A percentile compares a stretch with the other conserved stretches of the same genome.
Evolutionary conservation across 352 stramenopile genomes (phyloP).

Genomic region (Pythium pyrilobum): DNA sequence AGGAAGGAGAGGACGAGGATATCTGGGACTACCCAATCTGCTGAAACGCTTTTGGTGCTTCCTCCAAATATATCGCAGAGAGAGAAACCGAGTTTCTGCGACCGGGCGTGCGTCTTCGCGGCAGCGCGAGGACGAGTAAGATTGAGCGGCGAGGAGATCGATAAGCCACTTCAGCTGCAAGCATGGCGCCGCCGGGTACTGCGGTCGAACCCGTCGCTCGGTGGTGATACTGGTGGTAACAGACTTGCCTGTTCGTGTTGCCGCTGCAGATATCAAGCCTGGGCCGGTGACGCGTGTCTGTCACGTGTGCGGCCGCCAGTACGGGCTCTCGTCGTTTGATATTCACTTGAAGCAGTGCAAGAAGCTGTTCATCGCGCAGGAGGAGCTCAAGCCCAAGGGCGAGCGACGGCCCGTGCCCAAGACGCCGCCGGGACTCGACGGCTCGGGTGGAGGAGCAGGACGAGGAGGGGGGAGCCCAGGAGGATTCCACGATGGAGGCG

Average conservation of each 20-base stretch:
- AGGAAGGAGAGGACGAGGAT: conserved; percentile 40
- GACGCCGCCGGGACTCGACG: conserved; percentile 44
- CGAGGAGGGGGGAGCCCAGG: conserved; percentile 8
- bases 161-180: neutral
- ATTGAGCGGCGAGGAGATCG: neutral
- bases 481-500: no score
- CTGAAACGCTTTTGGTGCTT: conserved; percentile 14
- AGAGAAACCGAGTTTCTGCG: no score
- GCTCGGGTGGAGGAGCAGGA: neutral
- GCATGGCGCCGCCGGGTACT: neutral
- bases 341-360: conserved; percentile 86
- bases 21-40: conserved; percentile 60
- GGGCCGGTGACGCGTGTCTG: conserved; percentile 68
- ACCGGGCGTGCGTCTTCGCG: no score
- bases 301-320: conserved; percentile 74
- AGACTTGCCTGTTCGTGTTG: neutral
- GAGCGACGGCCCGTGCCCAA: conserved; percentile 63
- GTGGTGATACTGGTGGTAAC: neutral
- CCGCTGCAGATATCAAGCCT: conserved; percentile 27
- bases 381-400: conserved; percentile 59
- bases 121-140: no score
- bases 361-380: conserved; percentile 69
- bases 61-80: no score
- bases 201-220: neutral
- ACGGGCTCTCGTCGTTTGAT: conserved; percentile 75